Base-by-base conservation (phyloP, 306 rosid species). In the Cucumis hystrix region DNA sequence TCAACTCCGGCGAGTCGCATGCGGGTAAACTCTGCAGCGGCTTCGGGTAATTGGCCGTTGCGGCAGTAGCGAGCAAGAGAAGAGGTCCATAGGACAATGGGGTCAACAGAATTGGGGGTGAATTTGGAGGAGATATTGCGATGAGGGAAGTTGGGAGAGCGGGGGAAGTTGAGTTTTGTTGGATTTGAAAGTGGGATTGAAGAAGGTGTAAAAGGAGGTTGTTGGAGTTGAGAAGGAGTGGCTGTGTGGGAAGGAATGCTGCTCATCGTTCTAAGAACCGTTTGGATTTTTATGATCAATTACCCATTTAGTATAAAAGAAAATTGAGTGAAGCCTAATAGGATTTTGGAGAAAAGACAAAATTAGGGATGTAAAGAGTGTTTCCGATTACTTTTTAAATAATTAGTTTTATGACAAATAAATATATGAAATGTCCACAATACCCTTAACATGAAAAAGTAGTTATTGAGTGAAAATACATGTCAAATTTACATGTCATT, bases 31-130 rank as follows among this genome's bases (percentile, higher is more conserved):
- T 82, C 78, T n/a, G 85, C 71, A 64, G 84, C 89, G 18, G 96
- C 98, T 82, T 91, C 85, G n/a, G 84, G 43, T 10, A 91, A 64
- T 57, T 78, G 84, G 75, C 92, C 94, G 45, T 56, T 86, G 47
- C 87, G 84, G 83, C 94, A 88, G 72, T 66, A 88, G 39, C 83
- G 86, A 74, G 96, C 87, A 59, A 94, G 89, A 35, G 96, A 88
- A 25, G 96, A 82, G 65, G 98, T 91, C 98, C 98, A 94, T 79
- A 60, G 14, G 13, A 90, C 87, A 39, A 82, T 82, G 9, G 84
- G 88, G 52, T 91, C 83, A 0, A 79, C 66, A 60, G 79, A 72
- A 10, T 74, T 82, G 55, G 70, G 33, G 78, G 37, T 17, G 43
- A 11, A 86, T 69, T 37, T 75, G 15, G 80, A 57, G 21, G 88